A percentile compares a stretch with the other conserved stretches of the same genome.
Conservation (phyloP, 768 basidiomycete species). For the Phylloporus sp. region DNA sequence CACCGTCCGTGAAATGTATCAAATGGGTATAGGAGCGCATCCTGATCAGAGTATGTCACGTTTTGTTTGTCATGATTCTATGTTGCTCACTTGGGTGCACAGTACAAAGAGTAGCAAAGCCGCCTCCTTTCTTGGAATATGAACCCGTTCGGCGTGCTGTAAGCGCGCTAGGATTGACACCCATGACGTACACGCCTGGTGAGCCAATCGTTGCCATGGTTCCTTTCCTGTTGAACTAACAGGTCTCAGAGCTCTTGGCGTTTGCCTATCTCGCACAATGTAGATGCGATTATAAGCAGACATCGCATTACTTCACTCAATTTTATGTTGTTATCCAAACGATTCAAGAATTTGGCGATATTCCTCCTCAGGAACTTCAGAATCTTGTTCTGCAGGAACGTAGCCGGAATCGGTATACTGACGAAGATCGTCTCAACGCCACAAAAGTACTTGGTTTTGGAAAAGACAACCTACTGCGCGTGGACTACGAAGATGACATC, state of each 20-base stretch:
- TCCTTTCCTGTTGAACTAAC: constrained; percentile 3
- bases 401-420: constrained; percentile 59
- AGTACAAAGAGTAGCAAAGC: constrained; percentile 56
- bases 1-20: constrained; percentile 66
- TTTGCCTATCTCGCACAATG: constrained; percentile 81
- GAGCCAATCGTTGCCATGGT: constrained; percentile 9
- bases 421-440: constrained; percentile 49
- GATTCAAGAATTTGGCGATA: constrained; percentile 47
- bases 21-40: constrained; percentile 70
- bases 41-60: constrained; percentile 62
- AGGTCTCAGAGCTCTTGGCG: constrained; percentile 55
- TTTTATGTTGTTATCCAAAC: constrained; percentile 49
- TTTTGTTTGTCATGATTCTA: background rate
- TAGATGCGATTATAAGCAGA: constrained; percentile 70
- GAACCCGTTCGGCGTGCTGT: constrained; percentile 39
- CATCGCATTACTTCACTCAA: constrained; percentile 59
- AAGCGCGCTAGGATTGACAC: constrained; percentile 60
- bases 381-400: constrained; percentile 59
- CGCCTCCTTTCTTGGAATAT: constrained; percentile 39
- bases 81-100: constrained; percentile 12
- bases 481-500: constrained; percentile 70
- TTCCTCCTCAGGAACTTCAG: constrained; percentile 46
- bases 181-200: constrained; percentile 65
- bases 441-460: constrained; percentile 64
- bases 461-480: constrained; percentile 47